phyloP scores from a whole-genome alignment of 1,284 basidiomycete species.

The Blastosporella zonata region DNA sequence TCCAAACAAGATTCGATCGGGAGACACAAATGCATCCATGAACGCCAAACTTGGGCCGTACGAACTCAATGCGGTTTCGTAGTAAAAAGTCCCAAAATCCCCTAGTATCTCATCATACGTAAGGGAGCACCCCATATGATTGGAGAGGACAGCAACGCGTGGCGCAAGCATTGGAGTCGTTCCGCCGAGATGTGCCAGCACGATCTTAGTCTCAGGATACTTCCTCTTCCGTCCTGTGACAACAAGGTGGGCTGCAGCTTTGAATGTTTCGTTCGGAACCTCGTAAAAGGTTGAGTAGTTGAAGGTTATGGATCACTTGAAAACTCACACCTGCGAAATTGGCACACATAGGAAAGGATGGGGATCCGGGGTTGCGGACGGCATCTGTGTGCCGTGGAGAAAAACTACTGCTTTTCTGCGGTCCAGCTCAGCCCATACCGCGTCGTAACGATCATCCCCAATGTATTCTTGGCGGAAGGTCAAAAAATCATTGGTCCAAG shows the following conservation, averaged over 20 bases:
- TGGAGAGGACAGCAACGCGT: slow-evolving; percentile 61
- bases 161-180: slow-evolving; percentile 57
- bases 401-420: slow-evolving; percentile 57
- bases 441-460: slow-evolving; percentile 58
- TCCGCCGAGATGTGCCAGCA: slow-evolving; percentile 70
- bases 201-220: slow-evolving; percentile 54
- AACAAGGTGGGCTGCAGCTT: slow-evolving; percentile 72
- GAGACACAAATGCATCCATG: slow-evolving; percentile 45
- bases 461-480: slow-evolving; percentile 49
- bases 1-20: slow-evolving; percentile 57
- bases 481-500: slow-evolving; percentile 7
- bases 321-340: slow-evolving; percentile 51
- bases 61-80: slow-evolving; percentile 63
- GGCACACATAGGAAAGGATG: slow-evolving; percentile 62
- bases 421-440: slow-evolving; percentile 65
- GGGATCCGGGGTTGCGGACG: slow-evolving; percentile 60
- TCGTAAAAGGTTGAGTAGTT: slow-evolving; percentile 24
- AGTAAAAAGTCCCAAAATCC: slow-evolving; percentile 69
- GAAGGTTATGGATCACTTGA: neutral
- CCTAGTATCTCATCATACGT: slow-evolving; percentile 57
- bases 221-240: slow-evolving; percentile 64
- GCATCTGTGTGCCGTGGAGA: slow-evolving; percentile 65
- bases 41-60: slow-evolving; percentile 48
- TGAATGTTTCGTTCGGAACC: slow-evolving; percentile 78
- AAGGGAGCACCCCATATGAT: slow-evolving; percentile 63